Evolutionary conservation across 306 rosid genomes (phyloP).

Genomic region (Clitoria ternatea): DNA sequence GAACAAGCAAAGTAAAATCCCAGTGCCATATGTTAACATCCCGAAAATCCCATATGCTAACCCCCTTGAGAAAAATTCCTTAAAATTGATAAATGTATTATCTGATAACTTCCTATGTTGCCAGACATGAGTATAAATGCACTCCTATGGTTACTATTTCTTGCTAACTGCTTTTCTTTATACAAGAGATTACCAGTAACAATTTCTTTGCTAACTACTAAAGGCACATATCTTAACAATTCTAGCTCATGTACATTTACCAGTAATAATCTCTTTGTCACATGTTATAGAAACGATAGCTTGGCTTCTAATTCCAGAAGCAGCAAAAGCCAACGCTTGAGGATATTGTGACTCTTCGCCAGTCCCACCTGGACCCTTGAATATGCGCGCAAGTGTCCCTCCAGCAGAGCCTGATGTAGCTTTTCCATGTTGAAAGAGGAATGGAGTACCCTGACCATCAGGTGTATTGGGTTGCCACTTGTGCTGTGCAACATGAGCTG

Average conservation of each 20-base stretch:
- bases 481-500: conserved; percentile 89
- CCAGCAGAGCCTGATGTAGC: conserved; percentile 53
- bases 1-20: no score
- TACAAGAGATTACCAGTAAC: not conserved
- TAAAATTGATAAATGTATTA: conserved; percentile 2
- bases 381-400: conserved; percentile 78
- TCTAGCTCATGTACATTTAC: conserved; percentile 35
- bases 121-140: not conserved
- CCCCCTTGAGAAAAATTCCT: not conserved
- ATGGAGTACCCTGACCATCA: conserved; percentile 95
- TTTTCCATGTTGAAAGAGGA: conserved; percentile 90
- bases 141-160: not conserved
- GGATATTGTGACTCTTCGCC: conserved; percentile 81
- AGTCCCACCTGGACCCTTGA: conserved; percentile 73
- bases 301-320: conserved; percentile 86
- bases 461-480: conserved; percentile 99
- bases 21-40: conserved; percentile 1
- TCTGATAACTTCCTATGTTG: conserved; percentile 2
- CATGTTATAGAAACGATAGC: conserved; percentile 74
- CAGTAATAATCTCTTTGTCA: conserved; percentile 86
- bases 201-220: conserved; percentile 3
- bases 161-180: not conserved
- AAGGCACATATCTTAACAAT: conserved; percentile 7
- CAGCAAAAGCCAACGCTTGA: conserved; percentile 78
- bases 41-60: not conserved